A percentile compares a stretch with the other conserved stretches of the same genome.
phyloP scores from a whole-genome alignment of 2,329 filamentous ascomycete species.

The Hypoxylon sp. region DNA sequence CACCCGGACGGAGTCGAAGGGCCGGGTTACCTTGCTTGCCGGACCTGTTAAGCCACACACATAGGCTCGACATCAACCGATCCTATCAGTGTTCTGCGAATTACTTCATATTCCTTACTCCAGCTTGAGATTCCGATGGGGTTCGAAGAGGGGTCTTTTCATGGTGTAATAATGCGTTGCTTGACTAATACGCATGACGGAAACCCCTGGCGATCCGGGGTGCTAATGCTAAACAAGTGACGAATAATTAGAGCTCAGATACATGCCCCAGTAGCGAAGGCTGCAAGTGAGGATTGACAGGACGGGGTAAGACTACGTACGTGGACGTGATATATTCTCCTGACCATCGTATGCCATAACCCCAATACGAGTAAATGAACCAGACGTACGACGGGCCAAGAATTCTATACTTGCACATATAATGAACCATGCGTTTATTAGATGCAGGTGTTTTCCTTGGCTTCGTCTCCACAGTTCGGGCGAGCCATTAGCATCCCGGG shows the following conservation, averaged over 20 bases:
- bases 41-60: constrained; percentile 13
- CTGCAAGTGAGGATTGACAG: constrained; percentile 15
- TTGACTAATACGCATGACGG: constrained; percentile 27
- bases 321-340: constrained; percentile 35
- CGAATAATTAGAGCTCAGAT: constrained; percentile 14
- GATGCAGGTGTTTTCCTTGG: constrained; percentile 41
- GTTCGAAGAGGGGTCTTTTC: constrained; percentile 15
- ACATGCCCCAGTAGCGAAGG: constrained; percentile 9
- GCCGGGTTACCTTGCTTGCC: constrained; percentile 40
- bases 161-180: constrained; percentile 14
- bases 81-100: constrained; percentile 31
- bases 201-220: constrained; percentile 10
- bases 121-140: constrained; percentile 3
- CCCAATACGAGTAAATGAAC: constrained; percentile 2
- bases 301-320: constrained; percentile 25
- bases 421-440: constrained; percentile 41
- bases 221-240: neutral
- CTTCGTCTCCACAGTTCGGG: constrained; percentile 42
- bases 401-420: constrained; percentile 34
- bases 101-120: constrained; percentile 5
- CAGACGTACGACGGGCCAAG: constrained; percentile 15
- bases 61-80: constrained; percentile 22
- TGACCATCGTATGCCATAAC: constrained; percentile 21
- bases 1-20: constrained; percentile 41
- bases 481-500: constrained; percentile 30